Base-by-base conservation (phyloP, 495 filamentous ascomycete species). In the Parathielavia hyrcaniae region DNA sequence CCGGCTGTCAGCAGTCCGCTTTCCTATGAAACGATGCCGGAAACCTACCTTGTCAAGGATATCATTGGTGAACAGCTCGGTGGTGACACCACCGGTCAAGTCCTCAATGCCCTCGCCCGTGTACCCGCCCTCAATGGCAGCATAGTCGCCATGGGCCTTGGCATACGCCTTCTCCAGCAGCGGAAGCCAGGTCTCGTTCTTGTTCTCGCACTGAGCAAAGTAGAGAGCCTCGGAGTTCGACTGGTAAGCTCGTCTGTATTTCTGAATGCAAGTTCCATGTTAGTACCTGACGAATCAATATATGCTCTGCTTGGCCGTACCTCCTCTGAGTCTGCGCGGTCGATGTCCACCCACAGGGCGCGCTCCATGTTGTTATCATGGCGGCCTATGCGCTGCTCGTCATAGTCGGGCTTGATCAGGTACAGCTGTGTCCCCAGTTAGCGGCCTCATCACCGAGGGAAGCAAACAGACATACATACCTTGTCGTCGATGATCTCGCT, bases 141-240 rank as follows among this genome's bases (percentile, higher is more conserved):
- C 78, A 64, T 86, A 95, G 67, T 93, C 89, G 4, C 90, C 90
- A 64, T 97, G 92, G 12, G 90, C 91, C 69, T 97, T 97, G 46
- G 92, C 92, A 71, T 93, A 97, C 0, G 92, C 92, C 71, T 97
- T 97, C 66, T 97, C 92, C 4, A 97, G 80, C 47, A 97, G 73
- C 1, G 92, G 92, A 26, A 97, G 75, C 92, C 92, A 97, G 0
- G 90, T 97, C 74, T 97, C 92, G 65, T 95, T 91, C 23, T 83
- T 78, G 64, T 91, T 83, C 61, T 83, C 81, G 69, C 91, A 96
- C 63, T 90, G 88, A 1, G 90, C 89, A 73, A 95, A 96, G 62
- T 88, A 91, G 7, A 97, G 68, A 0, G 91, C 87, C 20, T 83
- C 79, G 6, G 86, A 91, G 41, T 74, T 75, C 32, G 81, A 86